Evolutionary conservation across 352 stramenopile genomes (phyloP).

Genomic region (Pythium sukuiense): DNA sequence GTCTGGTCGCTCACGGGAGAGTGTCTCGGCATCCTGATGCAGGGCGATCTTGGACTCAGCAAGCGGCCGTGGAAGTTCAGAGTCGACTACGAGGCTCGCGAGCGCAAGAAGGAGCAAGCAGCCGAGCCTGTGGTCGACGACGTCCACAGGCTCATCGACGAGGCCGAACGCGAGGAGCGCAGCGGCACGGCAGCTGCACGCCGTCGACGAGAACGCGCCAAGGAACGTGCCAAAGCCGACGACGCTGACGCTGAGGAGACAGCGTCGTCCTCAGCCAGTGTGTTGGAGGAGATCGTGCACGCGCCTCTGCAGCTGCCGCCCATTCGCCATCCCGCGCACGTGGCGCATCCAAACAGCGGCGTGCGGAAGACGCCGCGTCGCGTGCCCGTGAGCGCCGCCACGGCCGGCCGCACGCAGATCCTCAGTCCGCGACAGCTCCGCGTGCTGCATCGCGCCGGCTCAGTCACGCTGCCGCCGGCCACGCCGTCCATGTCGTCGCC

Average conservation of each 20-base stretch:
- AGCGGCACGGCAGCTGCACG: neutral
- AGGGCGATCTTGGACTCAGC: conserved; percentile 57
- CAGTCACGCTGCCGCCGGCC: neutral
- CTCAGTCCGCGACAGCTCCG: conserved; percentile 32
- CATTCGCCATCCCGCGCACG: neutral
- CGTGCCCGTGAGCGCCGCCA: conserved; percentile 23
- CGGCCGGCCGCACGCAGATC: conserved; percentile 31
- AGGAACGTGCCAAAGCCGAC: conserved; percentile 6
- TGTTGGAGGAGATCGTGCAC: conserved; percentile 25
- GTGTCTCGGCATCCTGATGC: conserved; percentile 73
- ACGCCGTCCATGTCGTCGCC: neutral
- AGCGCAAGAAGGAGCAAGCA: conserved; percentile 62
- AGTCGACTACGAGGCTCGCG: conserved; percentile 72
- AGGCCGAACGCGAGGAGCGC: conserved; percentile 14
- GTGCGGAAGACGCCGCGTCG: conserved; percentile 32
- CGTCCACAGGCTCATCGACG: conserved; percentile 41
- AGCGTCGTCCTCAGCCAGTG: conserved; percentile 5
- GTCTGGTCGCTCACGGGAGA: conserved; percentile 67
- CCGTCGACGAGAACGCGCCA: conserved; percentile 5
- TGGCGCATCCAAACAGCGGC: neutral
- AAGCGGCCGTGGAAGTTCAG: conserved; percentile 61
- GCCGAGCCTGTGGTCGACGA: conserved; percentile 62
- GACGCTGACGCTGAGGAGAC: conserved; percentile 9
- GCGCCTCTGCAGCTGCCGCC: conserved; percentile 25
- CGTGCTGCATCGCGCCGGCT: conserved; percentile 17